These are phyloP conservation scores for Bipolaris sorokiniana DNA, from an alignment of 2,329 filamentous ascomycete genomes.

Conservation along the genomic window DNA sequence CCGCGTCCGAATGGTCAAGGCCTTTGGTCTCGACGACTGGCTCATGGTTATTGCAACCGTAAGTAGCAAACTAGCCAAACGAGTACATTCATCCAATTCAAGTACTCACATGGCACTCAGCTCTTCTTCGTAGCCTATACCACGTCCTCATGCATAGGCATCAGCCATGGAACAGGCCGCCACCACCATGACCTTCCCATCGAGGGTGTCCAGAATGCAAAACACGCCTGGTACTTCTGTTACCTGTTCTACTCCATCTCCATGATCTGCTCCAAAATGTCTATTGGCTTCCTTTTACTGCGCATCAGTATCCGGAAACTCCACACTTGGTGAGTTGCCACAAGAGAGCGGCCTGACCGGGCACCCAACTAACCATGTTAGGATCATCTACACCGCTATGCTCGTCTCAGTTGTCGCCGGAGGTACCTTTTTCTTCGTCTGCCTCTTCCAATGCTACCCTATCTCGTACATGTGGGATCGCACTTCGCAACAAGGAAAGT, in stretches of 20 bases:
- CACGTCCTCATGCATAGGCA: conserved; percentile 35
- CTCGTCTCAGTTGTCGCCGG: conserved; percentile 46
- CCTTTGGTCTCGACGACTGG: conserved; percentile 46
- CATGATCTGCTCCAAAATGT: conserved; percentile 45
- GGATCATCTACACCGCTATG: conserved; percentile 50
- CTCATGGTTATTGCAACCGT: conserved; percentile 44
- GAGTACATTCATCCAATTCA: too few species aligned
- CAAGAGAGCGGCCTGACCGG: rapidly evolving
- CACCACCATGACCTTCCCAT: conserved; percentile 34
- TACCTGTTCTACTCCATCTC: conserved; percentile 42
- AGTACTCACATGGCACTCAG: conserved; percentile 17
- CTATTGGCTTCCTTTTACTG: conserved; percentile 42
- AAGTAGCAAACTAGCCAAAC: conserved; percentile 8
- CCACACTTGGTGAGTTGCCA: conserved; percentile 28
- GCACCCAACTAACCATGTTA: background rate
- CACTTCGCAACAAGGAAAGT: conserved; percentile 47
- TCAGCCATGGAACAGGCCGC: conserved; percentile 40
- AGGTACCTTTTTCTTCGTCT: conserved; percentile 53
- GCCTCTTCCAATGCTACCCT: conserved; percentile 59
- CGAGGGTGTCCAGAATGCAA: conserved; percentile 31
- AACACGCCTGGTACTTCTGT: conserved; percentile 43
- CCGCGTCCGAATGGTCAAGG: conserved; percentile 42
- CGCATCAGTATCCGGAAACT: conserved; percentile 39
- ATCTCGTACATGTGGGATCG: conserved; percentile 58
- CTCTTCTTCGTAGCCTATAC: conserved; percentile 34